Base-by-base conservation (phyloP, 768 basidiomycete genomes). In the Mycena floridula region DNA sequence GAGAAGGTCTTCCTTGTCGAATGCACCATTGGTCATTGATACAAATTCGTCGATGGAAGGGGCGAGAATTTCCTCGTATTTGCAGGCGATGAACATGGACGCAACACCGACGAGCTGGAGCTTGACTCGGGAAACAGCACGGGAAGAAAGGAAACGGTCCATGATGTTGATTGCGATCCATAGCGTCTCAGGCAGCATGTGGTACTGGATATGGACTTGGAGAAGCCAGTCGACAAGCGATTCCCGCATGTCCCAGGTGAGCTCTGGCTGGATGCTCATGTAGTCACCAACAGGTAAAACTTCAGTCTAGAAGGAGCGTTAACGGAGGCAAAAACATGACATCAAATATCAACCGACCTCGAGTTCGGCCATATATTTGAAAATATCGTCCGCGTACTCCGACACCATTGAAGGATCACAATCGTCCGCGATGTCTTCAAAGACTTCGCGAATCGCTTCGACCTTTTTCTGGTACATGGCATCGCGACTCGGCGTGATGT, bases 121-220 rank as follows among this genome's bases (percentile, higher is more conserved):
- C 67, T 93, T 95, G 57, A 88, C 79, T 30, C 93, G 69, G 3
- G 87, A 89, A 15, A 95, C 91, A 45, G 89, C 82, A 25, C 91
- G 83, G 57, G 85, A 82, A 41, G 86, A 89, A 40, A 95, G 73
- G 74, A 95, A 93, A 50, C 91, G 86, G 60, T 95, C 91, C 51
- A 95, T 79, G 49, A 99, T 84, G 70, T 98, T 99, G 73, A 99
- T 78, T 32, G 95, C 90, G 56, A 98, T 98, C 96, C 96, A 99
- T 15, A 98, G 79, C 2, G 96, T 99, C 65, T 99, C 96, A 23
- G 96, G 95, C 38, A 97, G 79, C 89, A 99, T 91, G 72, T 97
- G 95, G 73, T 98, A 99, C 23, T 93, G 85, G 49, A 97, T 72
- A 70, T 99, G 96, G 25, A 98, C 92, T 62, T 98, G 95, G 44